Evolutionary conservation across 495 filamentous ascomycete genomes (phyloP).

Genomic region (Melanomma pulvis-pyrius): DNA sequence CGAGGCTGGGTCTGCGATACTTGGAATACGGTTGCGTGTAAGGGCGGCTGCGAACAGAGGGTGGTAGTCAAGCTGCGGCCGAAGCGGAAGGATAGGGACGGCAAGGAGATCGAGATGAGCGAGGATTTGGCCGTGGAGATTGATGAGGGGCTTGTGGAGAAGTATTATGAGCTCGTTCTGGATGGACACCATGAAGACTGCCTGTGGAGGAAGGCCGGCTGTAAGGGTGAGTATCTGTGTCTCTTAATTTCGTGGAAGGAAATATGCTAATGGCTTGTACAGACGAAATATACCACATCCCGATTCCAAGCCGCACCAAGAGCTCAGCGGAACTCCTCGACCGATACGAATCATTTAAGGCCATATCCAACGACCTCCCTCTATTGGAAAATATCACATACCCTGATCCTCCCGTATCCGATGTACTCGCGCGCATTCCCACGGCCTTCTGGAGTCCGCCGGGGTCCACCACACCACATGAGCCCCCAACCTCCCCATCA

Average conservation of each 20-base stretch:
- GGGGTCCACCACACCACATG: conserved; percentile 29
- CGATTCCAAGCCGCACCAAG: conserved; percentile 37
- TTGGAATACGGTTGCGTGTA: conserved; percentile 78
- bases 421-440: conserved; percentile 19
- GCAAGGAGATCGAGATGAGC: conserved; percentile 57
- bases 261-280: not conserved
- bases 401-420: conserved; percentile 10
- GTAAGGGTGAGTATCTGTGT: conserved; percentile 64
- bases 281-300: conserved; percentile 49
- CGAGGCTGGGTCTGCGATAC: conserved; percentile 86
- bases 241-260: not conserved
- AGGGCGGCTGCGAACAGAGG: conserved; percentile 76
- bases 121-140: conserved; percentile 63
- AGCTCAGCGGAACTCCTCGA: conserved; percentile 41
- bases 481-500: conserved; percentile 41
- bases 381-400: conserved; percentile 25
- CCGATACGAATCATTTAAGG: conserved; percentile 40
- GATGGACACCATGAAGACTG: conserved; percentile 82
- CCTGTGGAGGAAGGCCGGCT: conserved; percentile 81
- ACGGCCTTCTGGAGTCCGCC: conserved; percentile 24
- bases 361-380: conserved; percentile 32
- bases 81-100: conserved; percentile 43
- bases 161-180: conserved; percentile 70
- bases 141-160: conserved; percentile 70
- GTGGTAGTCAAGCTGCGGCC: conserved; percentile 70